Conservation (phyloP, 306 rosid species). For the Quercus ilex region DNA sequence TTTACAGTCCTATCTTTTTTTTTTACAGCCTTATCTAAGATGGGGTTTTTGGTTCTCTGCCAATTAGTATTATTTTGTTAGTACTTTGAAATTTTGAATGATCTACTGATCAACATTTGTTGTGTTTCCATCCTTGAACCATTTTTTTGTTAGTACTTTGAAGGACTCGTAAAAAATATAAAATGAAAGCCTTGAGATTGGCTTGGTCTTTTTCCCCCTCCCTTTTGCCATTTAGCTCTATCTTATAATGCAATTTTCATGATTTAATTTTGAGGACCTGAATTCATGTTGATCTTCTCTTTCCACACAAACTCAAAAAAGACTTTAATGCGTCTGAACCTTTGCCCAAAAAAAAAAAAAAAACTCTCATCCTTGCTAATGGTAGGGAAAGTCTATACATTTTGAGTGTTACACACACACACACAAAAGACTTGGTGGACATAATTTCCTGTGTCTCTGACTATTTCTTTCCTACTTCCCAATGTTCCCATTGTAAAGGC, state of each 20-base stretch:
- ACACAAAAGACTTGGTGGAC: too few relatives aligned
- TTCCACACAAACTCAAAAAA: neutral
- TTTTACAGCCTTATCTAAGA: too few relatives aligned
- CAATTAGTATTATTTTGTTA: neutral
- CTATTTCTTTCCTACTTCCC: neutral
- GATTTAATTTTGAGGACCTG: neutral
- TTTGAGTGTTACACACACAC: neutral
- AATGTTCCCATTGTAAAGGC: neutral
- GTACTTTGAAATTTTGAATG: too few relatives aligned
- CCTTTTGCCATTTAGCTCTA: too few relatives aligned
- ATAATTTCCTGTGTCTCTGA: neutral
- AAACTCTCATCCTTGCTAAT: too few relatives aligned
- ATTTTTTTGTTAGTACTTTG: neutral
- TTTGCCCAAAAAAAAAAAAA: too few relatives aligned
- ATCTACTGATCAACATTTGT: neutral
- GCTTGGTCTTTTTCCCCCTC: too few relatives aligned
- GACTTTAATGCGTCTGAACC: too few relatives aligned
- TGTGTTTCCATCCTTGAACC: neutral
- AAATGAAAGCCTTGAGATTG: neutral
- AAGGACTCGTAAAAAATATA: neutral
- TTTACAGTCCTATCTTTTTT: fast-evolving
- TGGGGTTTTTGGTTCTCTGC: neutral
- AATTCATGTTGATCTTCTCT: neutral
- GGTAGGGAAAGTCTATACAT: neutral
- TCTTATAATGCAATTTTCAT: too few relatives aligned